phyloP scores from a whole-genome alignment of 257 asterid genomes.

The Solanum peruvianum region DNA sequence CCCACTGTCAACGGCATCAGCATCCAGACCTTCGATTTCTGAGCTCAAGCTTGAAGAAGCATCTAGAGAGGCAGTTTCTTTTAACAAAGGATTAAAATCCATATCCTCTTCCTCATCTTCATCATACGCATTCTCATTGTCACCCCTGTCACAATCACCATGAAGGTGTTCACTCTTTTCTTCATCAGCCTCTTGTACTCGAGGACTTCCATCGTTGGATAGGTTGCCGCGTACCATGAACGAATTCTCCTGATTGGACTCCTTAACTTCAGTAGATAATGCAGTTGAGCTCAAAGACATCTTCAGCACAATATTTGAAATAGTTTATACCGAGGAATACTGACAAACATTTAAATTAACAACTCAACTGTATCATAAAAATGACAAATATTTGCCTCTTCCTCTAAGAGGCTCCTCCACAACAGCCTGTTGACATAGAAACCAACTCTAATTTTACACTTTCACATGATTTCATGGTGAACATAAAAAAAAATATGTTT shows the following conservation, averaged over 20 bases:
- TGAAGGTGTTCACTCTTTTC: conserved; percentile 18
- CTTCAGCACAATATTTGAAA: not conserved
- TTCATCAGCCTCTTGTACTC: conserved; percentile 21
- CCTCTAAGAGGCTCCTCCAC: not conserved
- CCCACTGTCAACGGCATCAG: conserved; percentile 49
- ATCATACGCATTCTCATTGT: conserved; percentile 5
- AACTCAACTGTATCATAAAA: not conserved
- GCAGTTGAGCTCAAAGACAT: conserved; percentile 1
- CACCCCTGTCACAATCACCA: conserved; percentile 18
- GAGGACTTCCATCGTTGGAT: conserved; percentile 6
- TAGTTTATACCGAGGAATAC: not conserved
- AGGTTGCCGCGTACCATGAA: not conserved
- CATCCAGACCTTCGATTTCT: conserved; percentile 71
- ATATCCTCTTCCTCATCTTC: conserved; percentile 86
- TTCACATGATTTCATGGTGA: not conserved
- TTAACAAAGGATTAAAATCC: conserved; percentile 73
- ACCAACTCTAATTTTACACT: not conserved
- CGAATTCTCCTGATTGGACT: not conserved
- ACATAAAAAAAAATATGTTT: not conserved
- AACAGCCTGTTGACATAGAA: not conserved
- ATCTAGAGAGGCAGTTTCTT: conserved; percentile 51
- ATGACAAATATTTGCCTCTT: not conserved
- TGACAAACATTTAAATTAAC: not conserved
- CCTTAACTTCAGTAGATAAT: not conserved
- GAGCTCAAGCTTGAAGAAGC: conserved; percentile 94